These are phyloP conservation scores for Phyllosticta paracitricarpa DNA, from an alignment of 2,329 filamentous ascomycete species.

Conservation along the genomic window DNA sequence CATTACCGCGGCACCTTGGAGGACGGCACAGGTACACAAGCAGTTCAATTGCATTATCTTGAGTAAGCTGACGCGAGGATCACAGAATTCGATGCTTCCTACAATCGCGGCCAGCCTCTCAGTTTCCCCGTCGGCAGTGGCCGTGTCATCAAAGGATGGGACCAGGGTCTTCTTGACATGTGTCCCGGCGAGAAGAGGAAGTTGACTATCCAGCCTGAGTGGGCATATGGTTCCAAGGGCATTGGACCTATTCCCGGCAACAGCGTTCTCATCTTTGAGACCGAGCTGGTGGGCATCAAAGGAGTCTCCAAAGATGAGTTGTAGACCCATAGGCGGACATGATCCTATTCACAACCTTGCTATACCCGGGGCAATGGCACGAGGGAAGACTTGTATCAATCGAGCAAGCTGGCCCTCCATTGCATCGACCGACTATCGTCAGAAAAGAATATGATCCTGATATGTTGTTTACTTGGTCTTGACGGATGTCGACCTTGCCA, in stretches of 20 bases:
- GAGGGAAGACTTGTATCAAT: no score
- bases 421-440: no score
- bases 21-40: slow-evolving; percentile 45
- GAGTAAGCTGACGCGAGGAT: background rate
- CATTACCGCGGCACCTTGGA: slow-evolving; percentile 42
- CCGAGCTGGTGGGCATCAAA: slow-evolving; percentile 56
- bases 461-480: no score
- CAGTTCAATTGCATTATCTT: background rate
- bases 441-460: no score
- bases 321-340: background rate
- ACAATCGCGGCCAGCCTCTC: slow-evolving; percentile 68
- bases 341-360: background rate
- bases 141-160: slow-evolving; percentile 91
- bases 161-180: slow-evolving; percentile 83
- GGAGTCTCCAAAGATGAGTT: slow-evolving; percentile 5
- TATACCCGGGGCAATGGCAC: no score
- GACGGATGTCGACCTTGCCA: no score
- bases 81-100: slow-evolving; percentile 63
- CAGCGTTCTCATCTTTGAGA: slow-evolving; percentile 86
- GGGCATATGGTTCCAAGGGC: slow-evolving; percentile 67
- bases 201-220: slow-evolving; percentile 77
- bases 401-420: no score
- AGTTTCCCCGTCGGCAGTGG: slow-evolving; percentile 69
- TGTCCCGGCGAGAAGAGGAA: slow-evolving; percentile 87
- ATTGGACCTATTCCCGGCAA: slow-evolving; percentile 71